Evolutionary conservation across 169 alveolate species (phyloP).

Genomic region (Plasmodium malariae): DNA sequence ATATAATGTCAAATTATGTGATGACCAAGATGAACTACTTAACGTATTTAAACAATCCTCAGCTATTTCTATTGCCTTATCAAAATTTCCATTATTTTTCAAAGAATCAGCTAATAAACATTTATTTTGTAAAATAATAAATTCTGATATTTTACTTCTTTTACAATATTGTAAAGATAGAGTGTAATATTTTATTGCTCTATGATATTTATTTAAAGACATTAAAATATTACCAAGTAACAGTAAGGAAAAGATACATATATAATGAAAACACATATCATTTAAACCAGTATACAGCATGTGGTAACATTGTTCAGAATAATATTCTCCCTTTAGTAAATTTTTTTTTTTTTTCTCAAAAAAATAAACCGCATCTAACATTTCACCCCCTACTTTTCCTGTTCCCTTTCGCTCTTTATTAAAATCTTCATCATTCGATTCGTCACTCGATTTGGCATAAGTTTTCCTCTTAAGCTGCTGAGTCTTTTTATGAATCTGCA

Average conservation of each 20-base stretch:
- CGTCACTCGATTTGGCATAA: too few relatives aligned
- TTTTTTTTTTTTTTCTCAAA: constrained; percentile 33
- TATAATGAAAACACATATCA: constrained; percentile 42
- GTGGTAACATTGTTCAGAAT: constrained; percentile 31
- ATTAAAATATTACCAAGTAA: constrained; percentile 47
- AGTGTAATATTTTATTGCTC: constrained; percentile 50
- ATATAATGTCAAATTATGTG: constrained; percentile 48
- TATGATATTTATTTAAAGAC: constrained; percentile 40
- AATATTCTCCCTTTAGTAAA: constrained; percentile 26
- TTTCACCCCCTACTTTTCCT: neutral
- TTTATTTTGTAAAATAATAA: constrained; percentile 49
- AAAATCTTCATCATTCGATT: neutral
- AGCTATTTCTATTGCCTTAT: constrained; percentile 62
- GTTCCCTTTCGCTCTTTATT: neutral
- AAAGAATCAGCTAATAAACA: constrained; percentile 67
- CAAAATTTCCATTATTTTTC: constrained; percentile 69
- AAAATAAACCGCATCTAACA: constrained; percentile 11
- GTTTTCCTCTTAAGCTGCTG: neutral
- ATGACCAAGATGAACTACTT: neutral
- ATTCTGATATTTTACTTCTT: constrained; percentile 47
- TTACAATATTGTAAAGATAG: constrained; percentile 51
- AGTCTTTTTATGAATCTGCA: neutral
- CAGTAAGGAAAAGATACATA: constrained; percentile 35
- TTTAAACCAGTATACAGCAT: constrained; percentile 32
- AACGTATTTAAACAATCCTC: constrained; percentile 55